Base-by-base conservation (phyloP, 2,329 filamentous ascomycete genomes). In the Cytospora schulzeri region DNA sequence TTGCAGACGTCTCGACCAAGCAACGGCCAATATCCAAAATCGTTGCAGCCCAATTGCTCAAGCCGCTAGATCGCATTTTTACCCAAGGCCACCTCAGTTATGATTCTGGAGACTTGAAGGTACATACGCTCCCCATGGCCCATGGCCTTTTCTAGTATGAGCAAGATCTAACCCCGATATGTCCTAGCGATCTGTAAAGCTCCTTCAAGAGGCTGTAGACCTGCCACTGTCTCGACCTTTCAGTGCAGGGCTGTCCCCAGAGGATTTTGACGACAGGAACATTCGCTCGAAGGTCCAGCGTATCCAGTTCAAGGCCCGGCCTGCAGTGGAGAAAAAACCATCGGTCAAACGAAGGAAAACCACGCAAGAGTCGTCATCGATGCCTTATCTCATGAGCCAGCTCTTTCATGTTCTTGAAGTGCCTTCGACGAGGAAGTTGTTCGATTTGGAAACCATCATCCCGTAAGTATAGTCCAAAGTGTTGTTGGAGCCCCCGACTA, bases 21-120 rank as follows among this genome's bases (percentile, higher is more conserved):
- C 69, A 72, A 60, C 71, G 66, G 29, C 70, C 73, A 11, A 69
- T 70, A n/a, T 67, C 70, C 5, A 67, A 69, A 52, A 69, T 74
- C 14, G 59, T 71, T 38, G 58, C 65, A 11, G 71, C 70, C 9
- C 70, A 70, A 26, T 55, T 75, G 15, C 60, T 73, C 12, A 67
- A 67, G 31, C 31, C 50, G 12, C 22, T 67, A 31, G 58, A 67
- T n/a, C 29, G 52, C 15, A n/a, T 65, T 26, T 26, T 55, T 2
- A 17, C 33, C 19, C 26, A 53, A 15, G 41, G n/a, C 7, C 26
- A 54, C 5, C 9, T 52, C 15, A 14, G 31, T 7, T 41, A 57
- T 9, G 19, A 17, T 33, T 53, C 22, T 41, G 45, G 59, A 50
- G 59, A 66, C 50, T 24, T 65, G 5, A 45, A 62, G 55, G 65